These are phyloP conservation scores for Verticillium isaacii DNA, from an alignment of 2,329 filamentous ascomycete species.

Conservation along the genomic window DNA sequence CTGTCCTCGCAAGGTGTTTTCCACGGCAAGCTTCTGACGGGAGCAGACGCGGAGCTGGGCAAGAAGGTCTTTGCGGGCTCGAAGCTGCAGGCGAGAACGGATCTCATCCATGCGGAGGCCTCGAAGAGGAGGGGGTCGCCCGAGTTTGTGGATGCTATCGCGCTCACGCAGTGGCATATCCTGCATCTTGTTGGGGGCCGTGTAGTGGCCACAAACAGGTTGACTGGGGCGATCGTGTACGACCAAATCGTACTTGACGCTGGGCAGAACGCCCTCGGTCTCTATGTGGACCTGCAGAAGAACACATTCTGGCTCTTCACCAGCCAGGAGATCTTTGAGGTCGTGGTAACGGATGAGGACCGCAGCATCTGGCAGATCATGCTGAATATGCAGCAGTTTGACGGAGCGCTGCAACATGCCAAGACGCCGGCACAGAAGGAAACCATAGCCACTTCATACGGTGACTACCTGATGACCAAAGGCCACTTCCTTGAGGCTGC, in stretches of 20 bases:
- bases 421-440: conserved; percentile 79
- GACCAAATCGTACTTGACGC: conserved; percentile 81
- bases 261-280: conserved; percentile 73
- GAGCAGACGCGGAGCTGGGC: conserved; percentile 58
- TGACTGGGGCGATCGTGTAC: conserved; percentile 81
- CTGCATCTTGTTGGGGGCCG: conserved; percentile 77
- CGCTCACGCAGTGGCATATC: conserved; percentile 91
- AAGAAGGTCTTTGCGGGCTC: conserved; percentile 73
- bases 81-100: conserved; percentile 69
- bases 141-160: conserved; percentile 73
- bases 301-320: conserved; percentile 98
- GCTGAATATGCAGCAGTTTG: conserved; percentile 81
- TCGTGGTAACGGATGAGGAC: conserved; percentile 85
- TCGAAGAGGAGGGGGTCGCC: conserved; percentile 32
- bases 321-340: conserved; percentile 84
- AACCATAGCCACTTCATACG: conserved; percentile 84
- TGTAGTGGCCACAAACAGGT: conserved; percentile 78
- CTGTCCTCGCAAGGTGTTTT: conserved; percentile 81
- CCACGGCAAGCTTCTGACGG: conserved; percentile 71
- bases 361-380: conserved; percentile 94
- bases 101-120: conserved; percentile 65
- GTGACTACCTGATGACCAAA: conserved; percentile 79
- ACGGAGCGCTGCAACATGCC: conserved; percentile 81
- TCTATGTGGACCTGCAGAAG: conserved; percentile 87
- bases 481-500: conserved; percentile 84